phyloP scores from a whole-genome alignment of 2,329 filamentous ascomycete genomes.

The Tolypocladium album region DNA sequence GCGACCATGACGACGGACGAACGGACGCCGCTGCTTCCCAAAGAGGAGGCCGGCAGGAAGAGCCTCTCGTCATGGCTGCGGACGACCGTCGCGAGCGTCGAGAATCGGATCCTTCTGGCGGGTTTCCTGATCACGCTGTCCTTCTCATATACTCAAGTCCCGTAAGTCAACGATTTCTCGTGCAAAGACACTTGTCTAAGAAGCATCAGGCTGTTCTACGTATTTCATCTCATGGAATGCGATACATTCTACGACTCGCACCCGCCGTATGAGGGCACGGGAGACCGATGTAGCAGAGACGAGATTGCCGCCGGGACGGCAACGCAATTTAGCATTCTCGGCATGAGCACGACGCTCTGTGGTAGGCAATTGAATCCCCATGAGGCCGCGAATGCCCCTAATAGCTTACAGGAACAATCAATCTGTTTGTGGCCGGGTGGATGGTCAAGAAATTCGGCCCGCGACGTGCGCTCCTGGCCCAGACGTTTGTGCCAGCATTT shows the following conservation, averaged over 20 bases:
- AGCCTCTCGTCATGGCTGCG: neutral
- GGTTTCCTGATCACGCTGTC: constrained; percentile 48
- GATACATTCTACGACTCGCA: constrained; percentile 56
- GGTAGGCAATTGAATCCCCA: constrained; percentile 23
- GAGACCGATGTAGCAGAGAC: constrained; percentile 47
- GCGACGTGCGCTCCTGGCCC: constrained; percentile 48
- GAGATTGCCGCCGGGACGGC: constrained; percentile 57
- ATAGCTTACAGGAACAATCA: constrained; percentile 31
- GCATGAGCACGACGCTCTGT: constrained; percentile 57
- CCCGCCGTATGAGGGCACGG: constrained; percentile 32
- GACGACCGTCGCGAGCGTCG: constrained; percentile 15
- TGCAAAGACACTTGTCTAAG: neutral
- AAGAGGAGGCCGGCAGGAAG: neutral
- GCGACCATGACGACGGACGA: neutral
- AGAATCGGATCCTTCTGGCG: constrained; percentile 42
- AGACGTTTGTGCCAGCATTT: constrained; percentile 54
- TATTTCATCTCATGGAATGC: constrained; percentile 63
- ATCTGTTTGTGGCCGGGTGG: constrained; percentile 58
- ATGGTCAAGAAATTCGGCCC: constrained; percentile 56
- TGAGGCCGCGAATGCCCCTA: neutral
- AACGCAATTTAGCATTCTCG: constrained; percentile 51
- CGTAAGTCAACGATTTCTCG: constrained; percentile 21
- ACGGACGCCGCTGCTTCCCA: neutral
- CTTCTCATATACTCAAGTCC: constrained; percentile 38
- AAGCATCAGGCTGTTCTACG: constrained; percentile 39